A percentile compares a stretch with the other conserved stretches of the same genome.
These are phyloP conservation scores for Pelargonium fulgidum DNA, from an alignment of 441 rosid genomes.

Conservation along the genomic window DNA sequence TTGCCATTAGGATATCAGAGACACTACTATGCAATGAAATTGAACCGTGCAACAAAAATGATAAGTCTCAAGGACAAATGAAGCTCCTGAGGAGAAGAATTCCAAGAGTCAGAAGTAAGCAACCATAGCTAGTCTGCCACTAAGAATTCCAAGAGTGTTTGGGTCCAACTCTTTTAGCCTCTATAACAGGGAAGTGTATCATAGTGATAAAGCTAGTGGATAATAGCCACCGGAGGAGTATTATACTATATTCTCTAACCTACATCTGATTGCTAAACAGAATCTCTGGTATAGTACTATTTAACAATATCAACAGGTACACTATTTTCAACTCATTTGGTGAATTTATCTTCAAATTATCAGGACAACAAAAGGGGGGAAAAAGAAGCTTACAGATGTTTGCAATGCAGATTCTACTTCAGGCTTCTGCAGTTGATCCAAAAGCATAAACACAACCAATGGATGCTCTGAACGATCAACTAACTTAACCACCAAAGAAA, in stretches of 20 bases:
- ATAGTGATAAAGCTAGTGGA: background rate
- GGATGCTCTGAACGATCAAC: slow-evolving; percentile 6
- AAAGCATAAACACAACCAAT: background rate
- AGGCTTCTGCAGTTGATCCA: slow-evolving; percentile 7
- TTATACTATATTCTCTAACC: background rate
- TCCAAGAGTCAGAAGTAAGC: slow-evolving; percentile 1
- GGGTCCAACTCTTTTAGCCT: background rate
- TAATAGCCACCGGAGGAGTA: background rate
- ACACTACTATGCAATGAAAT: background rate
- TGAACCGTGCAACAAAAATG: background rate
- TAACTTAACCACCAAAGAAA: slow-evolving; percentile 3
- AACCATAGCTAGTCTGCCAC: background rate
- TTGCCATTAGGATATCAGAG: background rate
- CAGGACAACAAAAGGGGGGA: background rate
- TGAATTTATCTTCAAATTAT: background rate
- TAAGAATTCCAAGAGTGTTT: background rate
- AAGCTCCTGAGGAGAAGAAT: background rate
- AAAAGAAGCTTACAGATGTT: background rate
- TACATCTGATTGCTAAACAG: background rate
- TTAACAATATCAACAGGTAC: background rate
- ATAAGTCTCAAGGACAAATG: background rate
- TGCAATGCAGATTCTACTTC: slow-evolving; percentile 6
- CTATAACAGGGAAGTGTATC: background rate
- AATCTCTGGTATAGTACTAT: background rate
- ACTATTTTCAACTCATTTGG: background rate